Base-by-base conservation (phyloP, 1,284 basidiomycete genomes). In the Xerocomus nothofagi region DNA sequence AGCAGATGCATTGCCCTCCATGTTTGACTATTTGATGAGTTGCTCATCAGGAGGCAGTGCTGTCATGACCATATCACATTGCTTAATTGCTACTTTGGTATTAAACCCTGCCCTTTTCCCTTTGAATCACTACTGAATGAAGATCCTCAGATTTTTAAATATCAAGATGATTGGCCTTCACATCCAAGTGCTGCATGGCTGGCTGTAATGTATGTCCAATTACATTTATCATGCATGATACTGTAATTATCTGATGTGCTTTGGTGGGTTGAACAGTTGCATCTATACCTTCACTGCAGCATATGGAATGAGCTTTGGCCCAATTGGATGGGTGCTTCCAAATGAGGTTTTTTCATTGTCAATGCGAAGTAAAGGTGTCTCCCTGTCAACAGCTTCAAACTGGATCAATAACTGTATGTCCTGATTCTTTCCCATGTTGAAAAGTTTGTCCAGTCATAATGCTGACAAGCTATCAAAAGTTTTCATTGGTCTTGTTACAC, bases 331-430 rank as follows among this genome's bases (percentile, higher is more conserved):
- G 90, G 81, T 91, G 2, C 75, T 91, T 2, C 84, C 88, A 0
- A 83, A 80, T 56, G 90, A 92, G 69, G 85, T 95, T 20, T 93
- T 94, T 69, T 87, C 93, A 6, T 73, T 92, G n/a, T 88, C 89
- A 8, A 82, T 93, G 68, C 78, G 92, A 61, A 85, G 90, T 55
- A 85, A 86, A 65, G 93, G 92, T 54, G 90, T 93, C 6, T 81
- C 88, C 20, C 63, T 95, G 18, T 84, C 88, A n/a, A 91, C 90
- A 2, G 84, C 88, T 3, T 90, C 87, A 33, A 91, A 90, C 66
- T 92, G 90, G 89, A 59, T 81, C 33, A 90, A 88, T 62, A 91
- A 89, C 54, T 91, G 88, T 86, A 57, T 21, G 78, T 72, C 11
- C 27, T 46, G 1, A 38, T 20, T 30, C 9, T 37, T 20, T 43